Evolutionary conservation across 2,329 filamentous ascomycete species (phyloP).

Genomic region (Neonectria faginata): DNA sequence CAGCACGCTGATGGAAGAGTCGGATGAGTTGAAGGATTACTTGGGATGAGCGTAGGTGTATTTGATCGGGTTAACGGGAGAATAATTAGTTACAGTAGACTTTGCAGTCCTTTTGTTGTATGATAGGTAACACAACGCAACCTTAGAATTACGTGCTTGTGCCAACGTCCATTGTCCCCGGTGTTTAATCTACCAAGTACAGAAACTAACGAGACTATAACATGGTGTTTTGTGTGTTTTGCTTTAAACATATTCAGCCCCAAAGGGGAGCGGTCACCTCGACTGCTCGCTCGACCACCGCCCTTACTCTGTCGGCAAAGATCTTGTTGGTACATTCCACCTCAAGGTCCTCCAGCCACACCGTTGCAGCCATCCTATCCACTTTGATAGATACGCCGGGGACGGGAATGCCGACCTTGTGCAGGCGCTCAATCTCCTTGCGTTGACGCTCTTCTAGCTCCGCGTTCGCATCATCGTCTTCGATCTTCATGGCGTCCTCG

Average conservation of each 20-base stretch:
- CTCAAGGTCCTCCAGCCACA: slow-evolving; percentile 93
- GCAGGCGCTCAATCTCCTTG: slow-evolving; percentile 81
- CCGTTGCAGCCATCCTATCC: slow-evolving; percentile 86
- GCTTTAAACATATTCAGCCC: slow-evolving; percentile 52
- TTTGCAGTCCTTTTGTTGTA: slow-evolving; percentile 46
- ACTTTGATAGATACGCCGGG: slow-evolving; percentile 89
- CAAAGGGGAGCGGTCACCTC: slow-evolving; percentile 86
- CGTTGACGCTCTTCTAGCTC: slow-evolving; percentile 68
- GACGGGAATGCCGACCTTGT: slow-evolving; percentile 87
- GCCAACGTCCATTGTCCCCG: slow-evolving; percentile 19
- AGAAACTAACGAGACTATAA: background rate
- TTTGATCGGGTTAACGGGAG: slow-evolving; percentile 18
- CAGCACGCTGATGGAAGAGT: slow-evolving; percentile 84
- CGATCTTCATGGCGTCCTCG: slow-evolving; percentile 51
- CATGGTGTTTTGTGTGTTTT: slow-evolving; percentile 4
- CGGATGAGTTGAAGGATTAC: slow-evolving; percentile 71
- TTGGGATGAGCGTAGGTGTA: slow-evolving; percentile 54
- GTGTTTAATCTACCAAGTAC: background rate
- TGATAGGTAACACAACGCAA: slow-evolving; percentile 45
- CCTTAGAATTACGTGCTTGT: slow-evolving; percentile 39
- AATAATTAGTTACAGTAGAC: slow-evolving; percentile 46
- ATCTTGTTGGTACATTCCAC: slow-evolving; percentile 86
- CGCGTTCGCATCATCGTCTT: slow-evolving; percentile 53
- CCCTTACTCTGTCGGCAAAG: slow-evolving; percentile 84
- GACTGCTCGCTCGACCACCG: slow-evolving; percentile 89